Evolutionary conservation across 176 grass and related monocot genomes (phyloP), one percentile per base, ranked within the genome.

Genomic region (Oryza brachyantha): DNA sequence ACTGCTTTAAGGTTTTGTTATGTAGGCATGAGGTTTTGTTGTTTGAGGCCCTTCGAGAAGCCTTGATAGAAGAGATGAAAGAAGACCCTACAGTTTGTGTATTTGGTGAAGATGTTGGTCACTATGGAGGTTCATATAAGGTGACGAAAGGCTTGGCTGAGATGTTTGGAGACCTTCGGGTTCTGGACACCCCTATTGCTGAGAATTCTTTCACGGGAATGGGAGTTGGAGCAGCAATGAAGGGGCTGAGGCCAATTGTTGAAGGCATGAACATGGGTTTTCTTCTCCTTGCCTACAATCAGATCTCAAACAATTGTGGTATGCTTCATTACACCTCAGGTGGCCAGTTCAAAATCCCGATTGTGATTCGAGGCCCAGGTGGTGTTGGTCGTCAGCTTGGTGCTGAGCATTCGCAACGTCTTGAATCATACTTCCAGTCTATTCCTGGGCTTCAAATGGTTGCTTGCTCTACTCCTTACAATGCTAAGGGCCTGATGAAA

Each of bases 241-340:
- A 82, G 25, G 95, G 92, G 17, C 87, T 94, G 5, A 89, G 90
- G 61, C 87, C 90, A 1, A 54, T 98, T 24, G 81, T 98, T 2
- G 95, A 98, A 82, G 95, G 92, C 39, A 98, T 92, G 90, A 98
- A 94, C 85, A 98, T 98, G 95, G 95, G 95, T 37, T 98, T 98
- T 81, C 89, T 98, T 24, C 92, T 94, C 67, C 87, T 94, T 8
- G 92, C 95, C 0, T 94, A 88, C 78, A 98, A 94, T 59, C 95
- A 98, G 75, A 98, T 94, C 74, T 98, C 95, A 8, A 98, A 94
- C 92, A 94, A 98, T 64, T 91, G 92, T 5, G 92, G 92, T 3
- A 98, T 98, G 95, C 92, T 98, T 34, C 95, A 92, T 66, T 98
- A 92, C n/a, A 98, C 95, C 42, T 98, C 95, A 2, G 95, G 95